Percentiles rank a stretch among this genome's conserved stretches.
phyloP scores from a whole-genome alignment of 768 basidiomycete genomes.

The Exsudoporus frostii region DNA sequence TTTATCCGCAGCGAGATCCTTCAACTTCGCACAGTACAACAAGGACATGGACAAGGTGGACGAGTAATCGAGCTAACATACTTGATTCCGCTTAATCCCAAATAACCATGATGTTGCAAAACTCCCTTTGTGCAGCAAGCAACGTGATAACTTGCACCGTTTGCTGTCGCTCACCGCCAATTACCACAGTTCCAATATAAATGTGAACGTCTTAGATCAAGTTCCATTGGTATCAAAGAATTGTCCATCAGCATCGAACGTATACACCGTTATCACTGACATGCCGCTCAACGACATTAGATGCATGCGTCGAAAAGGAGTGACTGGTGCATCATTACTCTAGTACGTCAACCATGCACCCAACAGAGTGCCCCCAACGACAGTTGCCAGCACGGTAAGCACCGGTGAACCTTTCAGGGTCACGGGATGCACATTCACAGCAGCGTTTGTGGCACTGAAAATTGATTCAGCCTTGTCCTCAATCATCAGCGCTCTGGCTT shows the following conservation, averaged over 20 bases:
- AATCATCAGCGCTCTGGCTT: not conserved
- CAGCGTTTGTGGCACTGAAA: constrained; percentile 18
- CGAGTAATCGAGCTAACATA: constrained; percentile 9
- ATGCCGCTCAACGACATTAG: not conserved
- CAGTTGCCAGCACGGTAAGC: constrained; percentile 29
- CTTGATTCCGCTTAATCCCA: not conserved
- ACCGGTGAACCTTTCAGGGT: constrained; percentile 22
- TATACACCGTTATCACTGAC: not conserved
- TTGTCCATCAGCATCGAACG: not conserved
- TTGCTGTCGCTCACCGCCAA: not conserved
- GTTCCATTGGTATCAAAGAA: not conserved
- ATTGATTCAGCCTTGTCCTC: not conserved
- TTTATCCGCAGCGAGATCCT: not conserved
- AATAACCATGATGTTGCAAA: not conserved
- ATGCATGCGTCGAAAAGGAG: not conserved
- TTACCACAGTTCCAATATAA: not conserved
- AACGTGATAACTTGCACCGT: not conserved
- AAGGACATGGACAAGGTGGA: constrained; percentile 51
- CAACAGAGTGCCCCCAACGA: constrained; percentile 31
- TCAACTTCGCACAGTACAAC: constrained; percentile 46
- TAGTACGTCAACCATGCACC: constrained; percentile 42
- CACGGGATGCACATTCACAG: constrained; percentile 12
- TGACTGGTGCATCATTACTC: not conserved
- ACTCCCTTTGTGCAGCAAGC: not conserved
- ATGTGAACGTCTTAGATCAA: not conserved